A percentile compares a stretch with the other conserved stretches of the same genome.
Conservation (phyloP, 2,329 filamentous ascomycete species). For the Metarhizium robertsii region DNA sequence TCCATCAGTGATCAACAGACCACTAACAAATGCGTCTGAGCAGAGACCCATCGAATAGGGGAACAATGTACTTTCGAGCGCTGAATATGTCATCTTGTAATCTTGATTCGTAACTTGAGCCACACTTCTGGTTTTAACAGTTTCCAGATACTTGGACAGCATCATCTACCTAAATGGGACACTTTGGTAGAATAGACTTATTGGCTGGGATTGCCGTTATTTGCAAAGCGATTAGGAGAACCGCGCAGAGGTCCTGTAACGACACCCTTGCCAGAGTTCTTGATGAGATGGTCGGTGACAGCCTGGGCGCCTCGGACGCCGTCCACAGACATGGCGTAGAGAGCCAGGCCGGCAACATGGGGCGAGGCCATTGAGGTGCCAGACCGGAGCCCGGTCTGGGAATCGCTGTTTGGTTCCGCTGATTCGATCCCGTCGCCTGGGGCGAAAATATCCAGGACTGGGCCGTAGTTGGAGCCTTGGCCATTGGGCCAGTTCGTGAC, state of each 20-base stretch:
- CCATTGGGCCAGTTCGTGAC: background rate
- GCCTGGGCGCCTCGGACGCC: slow-evolving; percentile 27
- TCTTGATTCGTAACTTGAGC: no score
- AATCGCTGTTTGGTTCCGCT: slow-evolving; percentile 33
- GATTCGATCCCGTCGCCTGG: slow-evolving; percentile 37
- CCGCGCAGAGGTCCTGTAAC: background rate
- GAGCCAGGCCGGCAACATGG: slow-evolving; percentile 47
- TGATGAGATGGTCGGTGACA: slow-evolving; percentile 29
- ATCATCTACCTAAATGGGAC: no score
- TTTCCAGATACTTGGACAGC: no score
- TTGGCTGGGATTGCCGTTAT: background rate
- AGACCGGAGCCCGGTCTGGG: slow-evolving; percentile 34
- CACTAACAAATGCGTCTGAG: no score
- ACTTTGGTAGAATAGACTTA: no score
- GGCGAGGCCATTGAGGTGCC: slow-evolving; percentile 56
- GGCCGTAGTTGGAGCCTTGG: slow-evolving; percentile 42
- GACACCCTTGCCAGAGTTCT: background rate
- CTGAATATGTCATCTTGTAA: no score
- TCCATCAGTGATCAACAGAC: no score
- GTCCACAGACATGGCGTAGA: slow-evolving; percentile 43
- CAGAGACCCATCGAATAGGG: no score
- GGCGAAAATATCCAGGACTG: slow-evolving; percentile 39
- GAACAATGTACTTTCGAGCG: no score
- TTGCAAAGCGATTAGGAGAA: background rate
- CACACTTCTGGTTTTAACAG: no score